A percentile compares a stretch with the other conserved stretches of the same genome.
These are phyloP conservation scores for Citrullus mucosospermus DNA, from an alignment of 306 rosid species.

Conservation along the genomic window DNA sequence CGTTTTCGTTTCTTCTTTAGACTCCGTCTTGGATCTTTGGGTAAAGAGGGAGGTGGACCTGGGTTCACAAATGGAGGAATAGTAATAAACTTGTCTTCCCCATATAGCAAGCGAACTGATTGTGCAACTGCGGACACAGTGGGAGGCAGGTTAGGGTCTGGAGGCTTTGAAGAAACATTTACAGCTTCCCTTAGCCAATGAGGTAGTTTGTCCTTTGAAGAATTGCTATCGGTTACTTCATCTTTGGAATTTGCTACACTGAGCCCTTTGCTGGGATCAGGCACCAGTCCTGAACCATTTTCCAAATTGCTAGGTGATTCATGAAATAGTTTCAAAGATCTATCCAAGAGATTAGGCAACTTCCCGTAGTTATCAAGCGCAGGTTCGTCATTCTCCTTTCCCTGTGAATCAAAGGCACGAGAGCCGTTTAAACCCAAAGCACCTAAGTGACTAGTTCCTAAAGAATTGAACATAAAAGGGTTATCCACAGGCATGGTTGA, in stretches of 20 bases:
- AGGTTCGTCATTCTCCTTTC: constrained; percentile 45
- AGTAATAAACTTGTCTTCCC: constrained; percentile 52
- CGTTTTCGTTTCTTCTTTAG: constrained; percentile 58
- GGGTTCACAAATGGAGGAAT: constrained; percentile 96
- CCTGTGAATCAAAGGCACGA: constrained; percentile 26
- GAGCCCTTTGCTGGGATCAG: constrained; percentile 36
- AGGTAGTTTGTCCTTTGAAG: constrained; percentile 77
- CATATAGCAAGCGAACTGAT: constrained; percentile 78
- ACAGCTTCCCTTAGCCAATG: constrained; percentile 99
- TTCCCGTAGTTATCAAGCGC: constrained; percentile 37
- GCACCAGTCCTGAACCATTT: constrained; percentile 33
- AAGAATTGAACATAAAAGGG: constrained; percentile 62
- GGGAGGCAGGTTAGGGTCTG: constrained; percentile 79
- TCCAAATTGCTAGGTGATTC: constrained; percentile 32
- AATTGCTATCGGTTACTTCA: constrained; percentile 46
- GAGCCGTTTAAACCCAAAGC: constrained; percentile 57
- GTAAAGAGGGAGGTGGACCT: constrained; percentile 71
- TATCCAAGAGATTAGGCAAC: constrained; percentile 61
- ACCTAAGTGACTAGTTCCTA: constrained; percentile 53
- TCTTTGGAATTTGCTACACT: constrained; percentile 28
- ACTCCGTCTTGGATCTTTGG: constrained; percentile 78
- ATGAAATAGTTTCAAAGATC: constrained; percentile 31
- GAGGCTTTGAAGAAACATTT: constrained; percentile 49
- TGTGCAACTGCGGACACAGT: constrained; percentile 83
- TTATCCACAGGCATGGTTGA: constrained; percentile 44